Conservation (phyloP, 169 alveolate species). For the Plasmodium knowlesi region DNA sequence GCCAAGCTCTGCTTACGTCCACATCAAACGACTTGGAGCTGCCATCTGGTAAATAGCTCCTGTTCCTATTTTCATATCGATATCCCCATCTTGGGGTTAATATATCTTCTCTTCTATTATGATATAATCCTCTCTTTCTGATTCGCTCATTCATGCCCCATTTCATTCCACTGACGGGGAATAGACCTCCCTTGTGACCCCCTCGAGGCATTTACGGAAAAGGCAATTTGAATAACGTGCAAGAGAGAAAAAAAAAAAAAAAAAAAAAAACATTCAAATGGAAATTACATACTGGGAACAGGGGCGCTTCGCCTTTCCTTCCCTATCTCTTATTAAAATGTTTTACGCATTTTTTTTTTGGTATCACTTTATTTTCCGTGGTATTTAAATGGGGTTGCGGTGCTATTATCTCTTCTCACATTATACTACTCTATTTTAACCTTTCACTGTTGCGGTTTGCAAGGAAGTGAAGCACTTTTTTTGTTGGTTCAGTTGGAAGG, state of each 20-base stretch:
- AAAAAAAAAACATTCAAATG: not conserved
- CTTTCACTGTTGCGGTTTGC: not conserved
- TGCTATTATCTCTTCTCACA: not conserved
- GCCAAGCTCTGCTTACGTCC: slow-evolving; percentile 80
- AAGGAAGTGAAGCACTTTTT: not conserved
- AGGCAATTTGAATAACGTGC: not conserved
- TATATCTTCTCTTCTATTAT: slow-evolving; percentile 83
- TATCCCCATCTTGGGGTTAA: slow-evolving; percentile 87
- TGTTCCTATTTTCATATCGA: slow-evolving; percentile 74
- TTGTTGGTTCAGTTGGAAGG: not conserved
- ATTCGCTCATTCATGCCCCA: slow-evolving; percentile 79
- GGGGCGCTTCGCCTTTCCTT: not conserved
- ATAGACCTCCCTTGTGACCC: slow-evolving; percentile 73
- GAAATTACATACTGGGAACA: not conserved
- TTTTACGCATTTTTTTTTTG: not conserved
- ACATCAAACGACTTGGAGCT: slow-evolving; percentile 78
- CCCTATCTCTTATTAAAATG: not conserved
- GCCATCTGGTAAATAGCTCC: slow-evolving; percentile 75
- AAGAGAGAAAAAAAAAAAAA: not conserved
- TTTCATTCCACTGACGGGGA: slow-evolving; percentile 83
- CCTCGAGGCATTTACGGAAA: slow-evolving; percentile 67
- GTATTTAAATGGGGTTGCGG: not conserved
- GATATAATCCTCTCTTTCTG: slow-evolving; percentile 83
- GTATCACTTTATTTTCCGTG: not conserved
- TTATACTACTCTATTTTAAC: not conserved